These are phyloP conservation scores for Melaleuca quinquenervia DNA, from an alignment of 345 rosid species.

Conservation along the genomic window DNA sequence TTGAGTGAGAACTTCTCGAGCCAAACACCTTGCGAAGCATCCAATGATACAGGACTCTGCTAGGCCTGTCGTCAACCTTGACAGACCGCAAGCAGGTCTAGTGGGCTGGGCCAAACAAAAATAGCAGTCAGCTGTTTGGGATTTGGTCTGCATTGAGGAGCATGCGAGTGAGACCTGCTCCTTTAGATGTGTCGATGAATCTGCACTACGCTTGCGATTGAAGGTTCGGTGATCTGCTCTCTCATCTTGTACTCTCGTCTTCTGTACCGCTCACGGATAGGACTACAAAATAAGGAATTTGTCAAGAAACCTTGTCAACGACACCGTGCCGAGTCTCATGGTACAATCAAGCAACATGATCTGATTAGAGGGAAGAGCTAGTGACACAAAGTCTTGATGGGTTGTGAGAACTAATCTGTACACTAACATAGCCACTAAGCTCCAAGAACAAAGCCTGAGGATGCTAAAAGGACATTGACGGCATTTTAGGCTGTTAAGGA, in stretches of 20 bases:
- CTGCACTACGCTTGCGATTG: background rate
- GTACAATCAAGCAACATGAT: background rate
- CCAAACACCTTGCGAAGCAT: background rate
- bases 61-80: background rate
- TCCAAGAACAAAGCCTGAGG: background rate
- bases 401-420: background rate
- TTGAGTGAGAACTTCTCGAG: background rate
- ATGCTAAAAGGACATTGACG: background rate
- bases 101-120: background rate
- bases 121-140: background rate
- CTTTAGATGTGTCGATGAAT: background rate
- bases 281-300: background rate
- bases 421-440: background rate
- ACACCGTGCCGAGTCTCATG: background rate
- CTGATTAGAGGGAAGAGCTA: background rate
- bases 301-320: background rate
- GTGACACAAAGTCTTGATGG: background rate
- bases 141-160: background rate
- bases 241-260: background rate
- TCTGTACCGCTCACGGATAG: background rate
- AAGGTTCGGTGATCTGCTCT: background rate
- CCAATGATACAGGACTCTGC: background rate
- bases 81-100: background rate
- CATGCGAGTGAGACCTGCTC: background rate
- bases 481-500: too few species aligned